phyloP scores from a whole-genome alignment of 805 yeast species.

The Lipomyces orientalis region DNA sequence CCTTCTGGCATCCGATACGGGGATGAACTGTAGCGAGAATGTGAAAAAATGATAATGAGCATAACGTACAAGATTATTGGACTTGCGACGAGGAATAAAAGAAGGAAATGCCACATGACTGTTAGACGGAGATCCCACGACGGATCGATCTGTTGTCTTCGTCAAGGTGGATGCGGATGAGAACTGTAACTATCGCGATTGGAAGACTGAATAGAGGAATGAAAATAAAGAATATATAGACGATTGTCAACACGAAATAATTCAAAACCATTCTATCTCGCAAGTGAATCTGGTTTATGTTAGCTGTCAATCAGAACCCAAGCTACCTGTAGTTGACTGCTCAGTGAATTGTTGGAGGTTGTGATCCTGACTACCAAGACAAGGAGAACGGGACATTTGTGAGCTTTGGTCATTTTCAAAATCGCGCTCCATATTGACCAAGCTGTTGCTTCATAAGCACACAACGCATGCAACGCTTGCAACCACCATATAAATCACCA shows the following conservation, averaged over 20 bases:
- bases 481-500: background rate
- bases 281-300: background rate
- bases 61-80: background rate
- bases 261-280: background rate
- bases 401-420: background rate
- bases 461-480: background rate
- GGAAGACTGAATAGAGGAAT: constrained; percentile 1
- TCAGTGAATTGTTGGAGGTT: background rate
- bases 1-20: background rate
- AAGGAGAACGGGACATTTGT: background rate
- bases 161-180: background rate
- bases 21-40: background rate
- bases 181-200: constrained; percentile 1
- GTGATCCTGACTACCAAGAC: background rate
- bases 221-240: background rate
- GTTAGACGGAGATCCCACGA: background rate
- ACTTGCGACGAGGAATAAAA: background rate
- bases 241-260: background rate
- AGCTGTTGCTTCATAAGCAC: background rate
- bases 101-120: background rate
- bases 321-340: background rate
- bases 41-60: background rate
- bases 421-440: background rate
- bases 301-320: background rate
- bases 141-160: background rate